These are phyloP conservation scores for Chlamydomonas schloesseri DNA, from an alignment of 139 green algal species.

Conservation along the genomic window DNA sequence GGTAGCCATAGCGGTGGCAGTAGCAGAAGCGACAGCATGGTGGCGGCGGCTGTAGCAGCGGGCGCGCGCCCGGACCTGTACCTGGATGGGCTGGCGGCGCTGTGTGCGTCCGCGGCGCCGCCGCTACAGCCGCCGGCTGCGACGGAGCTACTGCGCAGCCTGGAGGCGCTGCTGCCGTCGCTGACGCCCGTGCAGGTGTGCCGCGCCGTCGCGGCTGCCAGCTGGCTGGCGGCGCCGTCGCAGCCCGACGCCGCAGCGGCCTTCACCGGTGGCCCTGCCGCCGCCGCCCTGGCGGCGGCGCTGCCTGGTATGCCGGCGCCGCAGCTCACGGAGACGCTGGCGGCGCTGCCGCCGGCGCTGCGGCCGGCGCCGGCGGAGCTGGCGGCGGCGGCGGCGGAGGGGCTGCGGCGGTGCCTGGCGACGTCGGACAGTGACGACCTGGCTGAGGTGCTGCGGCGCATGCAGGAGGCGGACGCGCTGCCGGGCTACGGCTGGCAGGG, in stretches of 20 bases:
- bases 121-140: not conserved
- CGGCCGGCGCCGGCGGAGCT: slow-evolving; percentile 1
- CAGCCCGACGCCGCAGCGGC: not conserved
- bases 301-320: not conserved
- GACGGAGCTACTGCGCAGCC: not conserved
- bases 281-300: not conserved
- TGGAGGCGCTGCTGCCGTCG: not conserved
- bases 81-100: not conserved
- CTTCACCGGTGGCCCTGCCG: not conserved
- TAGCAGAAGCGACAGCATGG: not conserved
- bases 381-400: slow-evolving; percentile 5
- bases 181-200: slow-evolving; percentile 1
- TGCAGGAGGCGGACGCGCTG: not conserved
- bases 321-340: slow-evolving; percentile 4
- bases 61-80: not conserved
- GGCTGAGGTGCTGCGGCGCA: slow-evolving; percentile 7
- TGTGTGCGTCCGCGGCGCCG: not conserved
- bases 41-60: not conserved
- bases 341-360: slow-evolving; percentile 27
- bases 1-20: not conserved
- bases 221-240: not conserved
- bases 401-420: not conserved
- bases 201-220: not conserved
- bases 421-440: slow-evolving; percentile 4
- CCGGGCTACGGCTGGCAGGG: slow-evolving; percentile 33